Conservation (phyloP, 768 basidiomycete genomes). For the Kwoniella sp. region DNA sequence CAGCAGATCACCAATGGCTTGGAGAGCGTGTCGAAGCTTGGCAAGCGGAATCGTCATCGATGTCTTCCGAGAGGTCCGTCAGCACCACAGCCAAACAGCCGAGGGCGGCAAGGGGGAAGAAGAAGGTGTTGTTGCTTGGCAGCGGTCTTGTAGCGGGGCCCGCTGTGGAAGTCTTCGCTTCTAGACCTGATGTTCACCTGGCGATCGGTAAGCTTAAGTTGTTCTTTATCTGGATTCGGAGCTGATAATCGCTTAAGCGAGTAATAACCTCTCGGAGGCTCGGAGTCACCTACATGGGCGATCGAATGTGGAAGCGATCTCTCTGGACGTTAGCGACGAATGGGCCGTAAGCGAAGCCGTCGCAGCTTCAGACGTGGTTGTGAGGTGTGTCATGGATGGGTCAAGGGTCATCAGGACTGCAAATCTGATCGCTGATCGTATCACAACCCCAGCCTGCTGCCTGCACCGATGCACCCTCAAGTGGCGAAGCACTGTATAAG, state of each 20-base stretch:
- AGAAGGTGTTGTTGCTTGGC: conserved; percentile 73
- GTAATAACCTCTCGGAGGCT: conserved; percentile 70
- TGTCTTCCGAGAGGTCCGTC: not conserved
- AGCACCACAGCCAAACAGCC: not conserved
- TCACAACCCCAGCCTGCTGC: conserved; percentile 66
- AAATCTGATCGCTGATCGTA: not conserved
- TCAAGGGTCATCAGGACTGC: too few species aligned
- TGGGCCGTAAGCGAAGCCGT: conserved; percentile 63
- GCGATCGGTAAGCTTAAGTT: conserved; percentile 72
- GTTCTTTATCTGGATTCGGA: not conserved
- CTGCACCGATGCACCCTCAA: conserved; percentile 70
- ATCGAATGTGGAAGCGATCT: conserved; percentile 63
- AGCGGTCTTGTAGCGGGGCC: conserved; percentile 96
- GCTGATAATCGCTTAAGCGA: conserved; percentile 60
- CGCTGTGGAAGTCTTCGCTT: conserved; percentile 73
- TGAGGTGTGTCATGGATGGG: conserved; percentile 72
- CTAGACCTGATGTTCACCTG: conserved; percentile 67
- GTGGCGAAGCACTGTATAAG: conserved; percentile 75
- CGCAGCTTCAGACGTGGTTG: conserved; percentile 72
- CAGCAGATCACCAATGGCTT: conserved; percentile 66
- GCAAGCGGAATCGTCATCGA: conserved; percentile 11
- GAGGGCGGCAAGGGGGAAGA: conserved; percentile 57
- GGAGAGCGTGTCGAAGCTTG: conserved; percentile 58
- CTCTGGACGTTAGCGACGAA: conserved; percentile 65
- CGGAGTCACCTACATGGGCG: conserved; percentile 59